Evolutionary conservation across 495 filamentous ascomycete species (phyloP).

Genomic region (Aspergillus mulundensis): DNA sequence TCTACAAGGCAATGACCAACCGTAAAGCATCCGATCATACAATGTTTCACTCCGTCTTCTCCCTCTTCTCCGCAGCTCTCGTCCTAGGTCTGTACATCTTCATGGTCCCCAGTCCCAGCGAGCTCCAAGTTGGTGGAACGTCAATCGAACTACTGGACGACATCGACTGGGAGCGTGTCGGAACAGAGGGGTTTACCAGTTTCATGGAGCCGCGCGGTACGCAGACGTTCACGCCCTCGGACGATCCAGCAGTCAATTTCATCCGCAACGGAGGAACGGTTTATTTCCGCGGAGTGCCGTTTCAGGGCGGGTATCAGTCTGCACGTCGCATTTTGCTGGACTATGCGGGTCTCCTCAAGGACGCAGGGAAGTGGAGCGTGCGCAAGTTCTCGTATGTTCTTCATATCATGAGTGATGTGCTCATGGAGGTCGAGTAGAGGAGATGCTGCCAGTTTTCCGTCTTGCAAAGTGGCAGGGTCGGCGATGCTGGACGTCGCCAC

Average conservation of each 20-base stretch:
- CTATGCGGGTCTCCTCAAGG: slow-evolving; percentile 47
- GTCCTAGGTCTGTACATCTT: slow-evolving; percentile 50
- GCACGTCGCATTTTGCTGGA: slow-evolving; percentile 46
- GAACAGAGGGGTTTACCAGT: slow-evolving; percentile 37
- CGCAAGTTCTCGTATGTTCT: slow-evolving; percentile 47
- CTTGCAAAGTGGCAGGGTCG: no score
- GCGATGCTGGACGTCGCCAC: not conserved
- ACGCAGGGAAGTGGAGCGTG: slow-evolving; percentile 50
- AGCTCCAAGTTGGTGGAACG: slow-evolving; percentile 24
- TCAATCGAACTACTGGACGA: slow-evolving; percentile 49
- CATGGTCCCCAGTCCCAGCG: slow-evolving; percentile 36
- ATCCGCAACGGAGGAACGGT: slow-evolving; percentile 49
- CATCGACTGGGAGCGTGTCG: slow-evolving; percentile 45
- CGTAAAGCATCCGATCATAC: slow-evolving; percentile 47
- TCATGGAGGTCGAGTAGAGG: slow-evolving; percentile 31
- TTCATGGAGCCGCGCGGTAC: slow-evolving; percentile 38
- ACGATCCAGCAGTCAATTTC: slow-evolving; percentile 42
- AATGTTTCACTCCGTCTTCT: slow-evolving; percentile 45
- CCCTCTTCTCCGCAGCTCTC: slow-evolving; percentile 47
- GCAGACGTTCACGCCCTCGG: slow-evolving; percentile 27
- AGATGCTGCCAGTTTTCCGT: no score
- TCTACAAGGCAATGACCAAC: slow-evolving; percentile 48
- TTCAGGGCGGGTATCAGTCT: slow-evolving; percentile 47
- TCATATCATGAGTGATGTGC: slow-evolving; percentile 52
- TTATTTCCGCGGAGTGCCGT: slow-evolving; percentile 43